Evolutionary conservation across 2,329 filamentous ascomycete genomes (phyloP), one percentile per base, ranked within the genome.

Genomic region (Alternaria arbusti): DNA sequence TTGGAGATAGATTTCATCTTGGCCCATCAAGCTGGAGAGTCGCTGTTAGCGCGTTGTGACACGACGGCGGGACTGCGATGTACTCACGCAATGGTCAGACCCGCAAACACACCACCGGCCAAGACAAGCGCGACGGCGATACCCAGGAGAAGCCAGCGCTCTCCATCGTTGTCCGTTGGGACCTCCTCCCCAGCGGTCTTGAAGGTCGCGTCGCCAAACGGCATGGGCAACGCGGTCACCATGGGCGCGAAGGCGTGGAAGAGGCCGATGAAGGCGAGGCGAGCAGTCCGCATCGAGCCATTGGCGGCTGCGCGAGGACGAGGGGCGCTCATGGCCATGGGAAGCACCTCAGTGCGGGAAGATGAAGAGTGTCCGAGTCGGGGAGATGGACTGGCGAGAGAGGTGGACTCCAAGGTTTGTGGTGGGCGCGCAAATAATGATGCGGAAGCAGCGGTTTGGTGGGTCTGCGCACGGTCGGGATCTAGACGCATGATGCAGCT

Each of bases 1-100:
- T 82, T 97, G 96, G 15, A 99, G 87, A 80, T 99, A 97, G 74
- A 98, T 96, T 80, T 96, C 94, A 83, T 99, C 96, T 83, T 90
- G 88, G 59, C 88, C 88, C 88, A 90, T 90, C 71, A 90, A 69
- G 10, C 81, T 71, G 81, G 78, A 70, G 10, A 45, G 15, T 0
- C 13, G 1, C 15, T 82, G 63, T 74, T 77, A 83, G 74, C 59
- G 55, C 32, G 8, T 23, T 13, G 63, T 54, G 22, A n/a, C 43
- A 61, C 57, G 43, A 61, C 17, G 36, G 59, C 43, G 36, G 61
- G 32, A 58, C 45, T 20, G 11, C 32, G 30, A 44, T 22, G 32
- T 17, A 85, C 89, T 78, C 83, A 91, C 86, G 92, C 92, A 77
- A 96, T 94, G 17, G 96, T 99, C 80, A 99, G 83, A 32, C 96